phyloP scores from a whole-genome alignment of 225 moss, liverwort and hornwort species.

The Marchantia paleacea region DNA sequence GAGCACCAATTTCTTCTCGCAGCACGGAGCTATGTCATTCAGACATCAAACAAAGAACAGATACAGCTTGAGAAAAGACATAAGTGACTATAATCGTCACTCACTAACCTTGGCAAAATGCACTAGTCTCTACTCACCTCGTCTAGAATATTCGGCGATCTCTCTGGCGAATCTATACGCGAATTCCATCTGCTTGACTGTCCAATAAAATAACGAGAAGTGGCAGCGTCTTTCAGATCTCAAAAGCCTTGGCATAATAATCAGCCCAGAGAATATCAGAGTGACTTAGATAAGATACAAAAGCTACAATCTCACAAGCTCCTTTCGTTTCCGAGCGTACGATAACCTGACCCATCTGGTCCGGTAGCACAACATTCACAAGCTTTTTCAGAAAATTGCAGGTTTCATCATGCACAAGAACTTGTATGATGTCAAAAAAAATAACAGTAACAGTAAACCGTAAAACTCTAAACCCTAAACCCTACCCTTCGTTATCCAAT shows the following conservation, averaged over 20 bases:
- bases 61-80: not conserved
- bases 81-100: no score
- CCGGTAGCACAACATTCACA: constrained; percentile 17
- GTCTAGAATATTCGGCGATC: constrained; percentile 31
- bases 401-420: not conserved
- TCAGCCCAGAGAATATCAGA: constrained; percentile 48
- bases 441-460: no score
- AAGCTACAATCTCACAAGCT: constrained; percentile 40
- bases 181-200: constrained; percentile 51
- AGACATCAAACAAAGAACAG: not conserved
- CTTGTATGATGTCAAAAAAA: no score
- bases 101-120: not conserved
- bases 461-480: no score
- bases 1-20: not conserved
- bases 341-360: constrained; percentile 49
- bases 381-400: not conserved
- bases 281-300: constrained; percentile 35
- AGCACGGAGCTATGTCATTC: not conserved
- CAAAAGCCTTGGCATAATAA: constrained; percentile 31
- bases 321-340: constrained; percentile 27
- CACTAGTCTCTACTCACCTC: constrained; percentile 32
- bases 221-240: constrained; percentile 32
- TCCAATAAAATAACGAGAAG: constrained; percentile 33
- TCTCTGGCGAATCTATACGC: constrained; percentile 30
- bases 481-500: no score